phyloP scores from a whole-genome alignment of 1,284 basidiomycete species.

The Bjerkandera adusta region DNA sequence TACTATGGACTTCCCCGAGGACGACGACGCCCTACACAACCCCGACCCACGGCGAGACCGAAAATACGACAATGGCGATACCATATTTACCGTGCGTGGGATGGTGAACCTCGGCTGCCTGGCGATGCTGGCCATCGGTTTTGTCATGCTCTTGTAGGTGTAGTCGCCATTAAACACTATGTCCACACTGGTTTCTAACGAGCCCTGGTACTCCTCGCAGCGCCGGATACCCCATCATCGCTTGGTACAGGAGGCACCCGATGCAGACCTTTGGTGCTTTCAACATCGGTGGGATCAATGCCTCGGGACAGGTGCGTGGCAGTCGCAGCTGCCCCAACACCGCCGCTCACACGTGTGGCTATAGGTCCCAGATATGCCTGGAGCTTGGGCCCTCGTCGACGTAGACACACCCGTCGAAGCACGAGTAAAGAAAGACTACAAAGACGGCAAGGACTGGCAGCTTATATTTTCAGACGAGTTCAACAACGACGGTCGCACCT shows the following conservation, averaged over 20 bases:
- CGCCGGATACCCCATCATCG: conserved; percentile 80
- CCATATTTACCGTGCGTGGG: conserved; percentile 72
- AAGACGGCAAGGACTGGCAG: too few relatives aligned
- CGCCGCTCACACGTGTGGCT: too few relatives aligned
- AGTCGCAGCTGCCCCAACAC: too few relatives aligned
- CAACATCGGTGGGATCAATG: too few relatives aligned
- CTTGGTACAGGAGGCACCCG: conserved; percentile 53
- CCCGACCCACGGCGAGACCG: conserved; percentile 73
- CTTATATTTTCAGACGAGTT: conserved; percentile 75
- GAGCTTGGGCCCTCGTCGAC: too few relatives aligned
- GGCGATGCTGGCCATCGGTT: conserved; percentile 53
- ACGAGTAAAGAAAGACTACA: too few relatives aligned
- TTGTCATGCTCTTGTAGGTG: conserved; percentile 79
- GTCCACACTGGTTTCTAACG: neutral
- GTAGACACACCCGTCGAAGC: too few relatives aligned
- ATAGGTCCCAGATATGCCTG: too few relatives aligned
- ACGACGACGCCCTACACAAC: conserved; percentile 74
- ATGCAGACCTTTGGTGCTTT: too few relatives aligned
- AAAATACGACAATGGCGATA: conserved; percentile 57
- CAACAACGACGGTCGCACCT: conserved; percentile 56
- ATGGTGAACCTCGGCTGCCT: conserved; percentile 78
- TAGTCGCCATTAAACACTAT: too few relatives aligned
- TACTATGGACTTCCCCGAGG: conserved; percentile 52
- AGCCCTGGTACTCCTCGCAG: conserved; percentile 40
- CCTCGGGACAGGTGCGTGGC: too few relatives aligned